These are phyloP conservation scores for Parachaetomium inaequale DNA, from an alignment of 495 filamentous ascomycete genomes.

Conservation along the genomic window DNA sequence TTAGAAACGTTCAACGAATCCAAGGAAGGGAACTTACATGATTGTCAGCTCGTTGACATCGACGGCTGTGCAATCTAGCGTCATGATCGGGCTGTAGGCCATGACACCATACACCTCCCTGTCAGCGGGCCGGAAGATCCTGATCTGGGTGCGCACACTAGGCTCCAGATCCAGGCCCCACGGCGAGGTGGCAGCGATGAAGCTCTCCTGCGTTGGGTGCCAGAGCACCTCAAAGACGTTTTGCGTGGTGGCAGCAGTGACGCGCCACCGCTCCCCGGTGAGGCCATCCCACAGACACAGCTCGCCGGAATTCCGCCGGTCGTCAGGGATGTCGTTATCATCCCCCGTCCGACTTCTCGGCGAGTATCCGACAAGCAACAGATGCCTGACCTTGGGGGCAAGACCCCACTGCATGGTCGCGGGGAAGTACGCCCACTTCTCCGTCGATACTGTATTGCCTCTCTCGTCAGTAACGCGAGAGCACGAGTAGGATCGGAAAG, in stretches of 20 bases:
- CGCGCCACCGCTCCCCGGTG: slow-evolving; percentile 43
- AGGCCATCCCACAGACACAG: slow-evolving; percentile 67
- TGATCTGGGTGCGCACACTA: slow-evolving; percentile 48
- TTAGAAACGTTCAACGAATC: too few relatives aligned
- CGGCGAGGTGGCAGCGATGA: slow-evolving; percentile 61
- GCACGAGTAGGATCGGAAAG: slow-evolving; percentile 42
- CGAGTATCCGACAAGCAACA: slow-evolving; percentile 74
- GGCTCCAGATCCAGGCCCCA: slow-evolving; percentile 40
- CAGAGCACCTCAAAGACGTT: slow-evolving; percentile 80
- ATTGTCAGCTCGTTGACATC: slow-evolving; percentile 86
- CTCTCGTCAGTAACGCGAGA: slow-evolving; percentile 45
- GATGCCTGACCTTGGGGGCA: slow-evolving; percentile 44
- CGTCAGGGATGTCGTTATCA: slow-evolving; percentile 54
- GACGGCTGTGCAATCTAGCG: slow-evolving; percentile 66
- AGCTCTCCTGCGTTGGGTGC: slow-evolving; percentile 59
- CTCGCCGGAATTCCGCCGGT: slow-evolving; percentile 56
- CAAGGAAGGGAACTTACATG: slow-evolving; percentile 42
- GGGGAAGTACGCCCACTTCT: slow-evolving; percentile 60
- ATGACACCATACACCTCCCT: slow-evolving; percentile 28
- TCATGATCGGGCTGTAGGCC: slow-evolving; percentile 38
- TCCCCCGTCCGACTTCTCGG: slow-evolving; percentile 51
- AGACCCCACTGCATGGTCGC: slow-evolving; percentile 73
- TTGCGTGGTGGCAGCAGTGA: slow-evolving; percentile 53
- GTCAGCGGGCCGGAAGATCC: slow-evolving; percentile 38
- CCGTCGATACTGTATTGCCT: slow-evolving; percentile 39